These are phyloP conservation scores for Talaromyces sp. DNA, from an alignment of 2,329 filamentous ascomycete genomes.

Conservation along the genomic window DNA sequence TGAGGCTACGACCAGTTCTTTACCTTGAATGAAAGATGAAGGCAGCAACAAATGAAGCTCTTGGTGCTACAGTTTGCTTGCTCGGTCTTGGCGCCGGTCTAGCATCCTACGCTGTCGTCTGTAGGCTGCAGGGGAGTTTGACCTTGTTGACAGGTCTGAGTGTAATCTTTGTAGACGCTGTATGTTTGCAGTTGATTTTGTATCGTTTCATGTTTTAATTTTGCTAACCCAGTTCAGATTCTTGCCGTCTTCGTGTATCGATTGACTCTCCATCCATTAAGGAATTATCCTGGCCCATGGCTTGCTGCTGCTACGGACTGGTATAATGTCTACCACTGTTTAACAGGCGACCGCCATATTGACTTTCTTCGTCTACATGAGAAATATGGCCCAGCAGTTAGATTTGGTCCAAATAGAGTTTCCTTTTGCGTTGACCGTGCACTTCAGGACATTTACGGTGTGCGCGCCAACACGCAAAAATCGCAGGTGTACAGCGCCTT, in stretches of 20 bases:
- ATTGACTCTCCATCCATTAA: slow-evolving; percentile 49
- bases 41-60: not conserved
- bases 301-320: slow-evolving; percentile 52
- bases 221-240: not conserved
- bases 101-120: not conserved
- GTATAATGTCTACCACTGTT: slow-evolving; percentile 31
- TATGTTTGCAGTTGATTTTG: not conserved
- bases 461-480: slow-evolving; percentile 44
- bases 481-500: slow-evolving; percentile 45
- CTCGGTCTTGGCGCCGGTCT: not conserved
- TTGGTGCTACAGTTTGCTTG: not conserved
- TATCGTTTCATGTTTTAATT: not conserved
- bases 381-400: slow-evolving; percentile 54
- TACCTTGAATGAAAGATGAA: not conserved
- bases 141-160: not conserved
- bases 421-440: not conserved
- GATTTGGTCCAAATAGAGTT: slow-evolving; percentile 61
- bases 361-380: slow-evolving; percentile 21
- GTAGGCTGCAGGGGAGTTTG: not conserved
- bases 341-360: slow-evolving; percentile 22
- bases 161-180: not conserved
- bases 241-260: not conserved
- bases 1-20: not conserved
- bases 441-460: slow-evolving; percentile 39
- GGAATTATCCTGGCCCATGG: slow-evolving; percentile 60